Percentiles rank a stretch among this genome's conserved stretches.
Evolutionary conservation across 129 eudicot species (phyloP).

Genomic region (Rutidosis leptorrhynchoides): DNA sequence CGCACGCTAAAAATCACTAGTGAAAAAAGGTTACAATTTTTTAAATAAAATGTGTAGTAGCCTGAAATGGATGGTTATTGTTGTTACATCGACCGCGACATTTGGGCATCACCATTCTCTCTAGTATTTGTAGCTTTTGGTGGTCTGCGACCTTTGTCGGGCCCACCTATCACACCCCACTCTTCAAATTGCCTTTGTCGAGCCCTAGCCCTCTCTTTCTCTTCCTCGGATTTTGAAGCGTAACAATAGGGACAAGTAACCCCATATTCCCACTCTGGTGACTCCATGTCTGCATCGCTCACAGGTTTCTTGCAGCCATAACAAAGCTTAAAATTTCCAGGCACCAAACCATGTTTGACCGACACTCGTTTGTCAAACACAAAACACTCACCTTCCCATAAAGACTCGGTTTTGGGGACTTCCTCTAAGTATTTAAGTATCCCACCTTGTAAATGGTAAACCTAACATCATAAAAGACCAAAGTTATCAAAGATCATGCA

Average conservation of each 20-base stretch:
- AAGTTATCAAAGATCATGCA: slow-evolving; percentile 6
- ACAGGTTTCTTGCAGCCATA: slow-evolving; percentile 94
- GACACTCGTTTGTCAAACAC: slow-evolving; percentile 96
- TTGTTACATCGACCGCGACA: slow-evolving; percentile 35
- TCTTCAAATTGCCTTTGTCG: slow-evolving; percentile 81
- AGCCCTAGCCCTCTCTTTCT: slow-evolving; percentile 91
- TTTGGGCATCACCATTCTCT: slow-evolving; percentile 23
- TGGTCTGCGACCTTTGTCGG: slow-evolving; percentile 83
- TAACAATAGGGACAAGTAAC: slow-evolving; percentile 81
- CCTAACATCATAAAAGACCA: slow-evolving; percentile 36
- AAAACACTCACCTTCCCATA: slow-evolving; percentile 98
- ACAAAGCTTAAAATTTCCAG: slow-evolving; percentile 83
- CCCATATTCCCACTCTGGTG: slow-evolving; percentile 76
- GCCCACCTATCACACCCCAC: slow-evolving; percentile 93
- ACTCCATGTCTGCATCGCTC: slow-evolving; percentile 82
- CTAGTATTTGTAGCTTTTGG: slow-evolving; percentile 28
- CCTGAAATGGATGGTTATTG: slow-evolving; percentile 15
- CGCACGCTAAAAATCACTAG: not conserved
- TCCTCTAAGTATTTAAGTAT: slow-evolving; percentile 88
- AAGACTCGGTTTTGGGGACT: slow-evolving; percentile 63
- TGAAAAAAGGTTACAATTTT: slow-evolving; percentile 11
- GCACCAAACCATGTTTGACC: slow-evolving; percentile 80
- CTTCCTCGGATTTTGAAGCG: slow-evolving; percentile 79
- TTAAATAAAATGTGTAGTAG: not conserved
- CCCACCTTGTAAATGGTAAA: slow-evolving; percentile 87